phyloP scores from a whole-genome alignment of 164 flowering plant genomes.

The Cinnamomum micranthum region DNA sequence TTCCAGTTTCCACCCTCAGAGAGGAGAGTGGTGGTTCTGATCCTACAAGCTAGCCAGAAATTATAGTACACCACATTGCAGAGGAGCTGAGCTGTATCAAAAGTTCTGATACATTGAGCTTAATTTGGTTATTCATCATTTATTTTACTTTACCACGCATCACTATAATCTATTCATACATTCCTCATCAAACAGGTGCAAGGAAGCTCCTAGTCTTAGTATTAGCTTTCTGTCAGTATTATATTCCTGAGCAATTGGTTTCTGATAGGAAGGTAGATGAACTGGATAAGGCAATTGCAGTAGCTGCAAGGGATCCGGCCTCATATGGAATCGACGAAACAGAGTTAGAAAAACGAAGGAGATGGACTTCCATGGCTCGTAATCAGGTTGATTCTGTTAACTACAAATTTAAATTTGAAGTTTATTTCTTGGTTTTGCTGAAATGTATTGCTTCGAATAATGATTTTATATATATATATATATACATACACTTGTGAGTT shows the following conservation, averaged over 20 bases:
- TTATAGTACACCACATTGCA: not conserved
- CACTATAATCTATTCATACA: too few relatives aligned
- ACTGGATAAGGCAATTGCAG: conserved; percentile 70
- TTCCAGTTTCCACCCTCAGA: not conserved
- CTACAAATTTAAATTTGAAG: not conserved
- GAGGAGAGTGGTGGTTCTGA: too few relatives aligned
- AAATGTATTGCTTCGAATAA: not conserved
- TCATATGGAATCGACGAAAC: conserved; percentile 61
- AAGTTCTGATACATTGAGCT: not conserved
- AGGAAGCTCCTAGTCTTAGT: too few relatives aligned
- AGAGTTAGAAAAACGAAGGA: conserved; percentile 74
- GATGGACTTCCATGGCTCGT: conserved; percentile 71
- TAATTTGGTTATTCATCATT: too few relatives aligned
- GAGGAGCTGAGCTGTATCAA: not conserved
- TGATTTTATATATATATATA: too few relatives aligned
- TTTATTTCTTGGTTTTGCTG: not conserved
- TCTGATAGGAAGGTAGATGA: conserved; percentile 79
- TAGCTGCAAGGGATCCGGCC: conserved; percentile 77
- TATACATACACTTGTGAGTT: too few relatives aligned
- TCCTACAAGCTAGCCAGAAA: not conserved
- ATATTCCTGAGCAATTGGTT: conserved; percentile 11
- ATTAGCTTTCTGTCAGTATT: not conserved
- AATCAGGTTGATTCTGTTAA: conserved; percentile 41
- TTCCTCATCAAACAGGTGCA: too few relatives aligned
- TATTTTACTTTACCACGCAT: too few relatives aligned